phyloP scores from a whole-genome alignment of 371 early-diverging fungal genomes.

The Dinochytrium kinnereticum region DNA sequence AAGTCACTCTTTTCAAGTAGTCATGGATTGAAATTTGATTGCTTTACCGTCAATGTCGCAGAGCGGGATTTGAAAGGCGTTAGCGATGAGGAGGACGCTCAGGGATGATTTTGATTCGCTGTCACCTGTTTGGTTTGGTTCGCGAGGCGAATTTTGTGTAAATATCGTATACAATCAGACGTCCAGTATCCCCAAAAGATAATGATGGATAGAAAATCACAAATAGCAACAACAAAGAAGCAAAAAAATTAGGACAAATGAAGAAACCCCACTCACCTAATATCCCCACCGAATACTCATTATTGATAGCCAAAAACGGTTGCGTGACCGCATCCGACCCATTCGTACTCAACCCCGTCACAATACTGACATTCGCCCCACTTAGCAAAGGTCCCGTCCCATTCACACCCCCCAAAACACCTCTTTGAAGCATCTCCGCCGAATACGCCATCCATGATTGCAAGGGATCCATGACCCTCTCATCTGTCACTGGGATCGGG shows the following conservation, averaged over 20 bases:
- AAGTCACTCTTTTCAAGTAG: neutral
- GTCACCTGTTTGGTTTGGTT: constrained; percentile 1
- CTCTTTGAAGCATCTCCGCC: neutral
- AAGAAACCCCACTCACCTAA: constrained; percentile 1
- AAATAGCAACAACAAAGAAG: neutral
- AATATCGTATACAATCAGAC: no score
- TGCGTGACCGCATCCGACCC: constrained; percentile 10
- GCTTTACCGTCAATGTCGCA: constrained; percentile 6
- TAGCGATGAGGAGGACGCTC: neutral
- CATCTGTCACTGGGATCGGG: neutral
- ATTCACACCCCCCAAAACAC: neutral
- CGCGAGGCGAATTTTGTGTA: no score
- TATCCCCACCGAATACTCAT: neutral
- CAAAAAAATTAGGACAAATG: neutral
- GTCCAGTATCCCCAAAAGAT: neutral
- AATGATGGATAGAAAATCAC: neutral
- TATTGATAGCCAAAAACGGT: constrained; percentile 7
- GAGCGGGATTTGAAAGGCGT: constrained; percentile 7
- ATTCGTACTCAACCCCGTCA: neutral
- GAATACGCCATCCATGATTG: neutral
- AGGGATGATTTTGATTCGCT: neutral
- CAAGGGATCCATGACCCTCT: neutral
- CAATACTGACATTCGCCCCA: neutral
- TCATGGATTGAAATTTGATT: neutral
- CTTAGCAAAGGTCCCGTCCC: constrained; percentile 1